Percentiles rank a stretch among this genome's conserved stretches.
Conservation (phyloP, 78 protist species). For the Polysphondylium violaceum region DNA sequence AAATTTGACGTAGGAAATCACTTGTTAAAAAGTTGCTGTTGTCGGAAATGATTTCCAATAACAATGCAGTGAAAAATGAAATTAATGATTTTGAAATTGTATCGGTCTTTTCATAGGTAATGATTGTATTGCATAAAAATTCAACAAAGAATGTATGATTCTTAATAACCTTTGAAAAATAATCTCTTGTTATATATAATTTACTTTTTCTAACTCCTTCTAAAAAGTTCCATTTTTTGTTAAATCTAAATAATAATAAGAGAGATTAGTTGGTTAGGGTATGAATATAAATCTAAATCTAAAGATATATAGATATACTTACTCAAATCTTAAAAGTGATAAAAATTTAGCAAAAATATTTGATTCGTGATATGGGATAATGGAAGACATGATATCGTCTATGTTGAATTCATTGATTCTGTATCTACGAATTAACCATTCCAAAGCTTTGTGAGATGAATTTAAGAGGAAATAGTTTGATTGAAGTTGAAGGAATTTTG, state of each 20-base stretch:
- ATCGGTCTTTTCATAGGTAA: slow-evolving; percentile 12
- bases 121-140: slow-evolving; percentile 9
- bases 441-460: slow-evolving; percentile 83
- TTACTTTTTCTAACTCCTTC: background rate
- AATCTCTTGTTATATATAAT: slow-evolving; percentile 46
- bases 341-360: slow-evolving; percentile 75
- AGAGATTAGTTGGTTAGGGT: background rate
- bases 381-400: slow-evolving; percentile 30
- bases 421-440: slow-evolving; percentile 84
- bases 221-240: slow-evolving; percentile 51
- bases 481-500: slow-evolving; percentile 38
- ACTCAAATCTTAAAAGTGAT: slow-evolving; percentile 52
- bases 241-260: background rate
- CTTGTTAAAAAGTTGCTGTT: background rate
- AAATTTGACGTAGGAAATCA: background rate
- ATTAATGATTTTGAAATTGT: slow-evolving; percentile 30
- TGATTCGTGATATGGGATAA: slow-evolving; percentile 86
- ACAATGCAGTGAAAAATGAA: slow-evolving; percentile 55
- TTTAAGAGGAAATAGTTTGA: slow-evolving; percentile 64
- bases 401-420: slow-evolving; percentile 78
- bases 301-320: background rate
- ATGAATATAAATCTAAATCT: background rate
- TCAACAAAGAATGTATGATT: slow-evolving; percentile 25
- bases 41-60: slow-evolving; percentile 6
- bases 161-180: slow-evolving; percentile 1